A percentile compares a stretch with the other conserved stretches of the same genome.
Evolutionary conservation across 352 stramenopile genomes (phyloP).

Genomic region (Pythium utonaiense): DNA sequence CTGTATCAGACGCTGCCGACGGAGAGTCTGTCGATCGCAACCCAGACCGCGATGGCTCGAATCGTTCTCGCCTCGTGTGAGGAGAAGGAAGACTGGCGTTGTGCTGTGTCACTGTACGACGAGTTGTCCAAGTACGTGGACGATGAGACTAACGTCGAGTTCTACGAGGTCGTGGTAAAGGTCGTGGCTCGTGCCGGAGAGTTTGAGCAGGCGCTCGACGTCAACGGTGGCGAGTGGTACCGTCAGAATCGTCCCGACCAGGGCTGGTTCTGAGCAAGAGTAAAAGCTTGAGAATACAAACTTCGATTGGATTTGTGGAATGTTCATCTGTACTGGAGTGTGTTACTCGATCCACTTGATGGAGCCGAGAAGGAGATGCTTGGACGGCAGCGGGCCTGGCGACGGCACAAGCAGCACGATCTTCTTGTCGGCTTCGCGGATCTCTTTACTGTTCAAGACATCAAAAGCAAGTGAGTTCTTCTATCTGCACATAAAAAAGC

Average conservation of each 20-base stretch:
- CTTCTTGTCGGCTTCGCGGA: slow-evolving; percentile 70
- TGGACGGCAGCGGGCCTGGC: slow-evolving; percentile 69
- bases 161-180: slow-evolving; percentile 83
- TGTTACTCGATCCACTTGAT: slow-evolving; percentile 86
- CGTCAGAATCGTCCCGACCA: slow-evolving; percentile 70
- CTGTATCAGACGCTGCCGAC: slow-evolving; percentile 52
- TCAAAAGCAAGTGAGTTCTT: background rate
- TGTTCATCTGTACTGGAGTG: background rate
- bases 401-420: slow-evolving; percentile 83
- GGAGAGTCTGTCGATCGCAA: slow-evolving; percentile 42
- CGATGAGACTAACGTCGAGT: slow-evolving; percentile 56
- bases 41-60: slow-evolving; percentile 50
- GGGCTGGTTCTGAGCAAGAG: slow-evolving; percentile 40
- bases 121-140: slow-evolving; percentile 55
- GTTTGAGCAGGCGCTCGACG: slow-evolving; percentile 80
- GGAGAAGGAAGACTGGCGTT: slow-evolving; percentile 62
- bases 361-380: slow-evolving; percentile 73
- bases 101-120: slow-evolving; percentile 73
- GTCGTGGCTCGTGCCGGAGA: slow-evolving; percentile 80
- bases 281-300: background rate
- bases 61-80: slow-evolving; percentile 60
- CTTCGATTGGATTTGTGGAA: background rate
- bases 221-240: slow-evolving; percentile 84
- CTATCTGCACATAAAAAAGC: background rate
- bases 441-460: slow-evolving; percentile 52